Base-by-base conservation (phyloP, 2,329 filamentous ascomycete genomes). In the Dendryphion nanum region DNA sequence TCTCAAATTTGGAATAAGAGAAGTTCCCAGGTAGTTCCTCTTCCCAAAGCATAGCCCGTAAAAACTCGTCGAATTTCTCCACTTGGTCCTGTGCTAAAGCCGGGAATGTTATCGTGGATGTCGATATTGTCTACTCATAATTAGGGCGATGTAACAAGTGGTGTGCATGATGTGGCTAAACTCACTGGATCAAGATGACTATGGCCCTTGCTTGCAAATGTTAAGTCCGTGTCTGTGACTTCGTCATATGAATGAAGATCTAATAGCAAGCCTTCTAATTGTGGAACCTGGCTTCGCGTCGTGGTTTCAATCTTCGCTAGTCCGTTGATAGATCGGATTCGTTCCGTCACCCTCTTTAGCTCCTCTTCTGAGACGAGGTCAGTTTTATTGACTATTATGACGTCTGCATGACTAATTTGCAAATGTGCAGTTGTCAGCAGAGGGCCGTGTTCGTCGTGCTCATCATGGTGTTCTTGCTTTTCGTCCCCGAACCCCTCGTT, bases 381-480 rank as follows among this genome's bases (percentile, higher is more conserved):
- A 3, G 83, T 76, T 66, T 98, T 98, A 70, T 98, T 98, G 52
- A 98, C 80, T 26, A 98, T 81, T 30, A 98, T 79, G 6, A 97
- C 89, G 67, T 98, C 93, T 5, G 93, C 93, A 57, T 98, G 91
- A 1, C 89, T 96, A 43, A 98, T 95, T 58, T 98, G 93, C 33
- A 97, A 77, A 65, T 98, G 93, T 1, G 93, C 93, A 2, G 88
- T 95, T 0, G 91, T 96, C 66, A 96, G 79, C 6, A 89, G 69
- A 1, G 86, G 83, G 0, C 84, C 83, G 16, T 63, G 53, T 18
- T 81, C 69, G 44, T 72, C 65, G 16, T 79, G 70, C 2, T 41
- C 44, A 1, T 74, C 71, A 13, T 75, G 69, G 12, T 66, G 58
- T 13, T 52, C 54, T 26, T 72, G 53, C 50, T 53, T 47, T 45